phyloP scores from a whole-genome alignment of 176 grass and related monocot species.

The Lolium rigidum region DNA sequence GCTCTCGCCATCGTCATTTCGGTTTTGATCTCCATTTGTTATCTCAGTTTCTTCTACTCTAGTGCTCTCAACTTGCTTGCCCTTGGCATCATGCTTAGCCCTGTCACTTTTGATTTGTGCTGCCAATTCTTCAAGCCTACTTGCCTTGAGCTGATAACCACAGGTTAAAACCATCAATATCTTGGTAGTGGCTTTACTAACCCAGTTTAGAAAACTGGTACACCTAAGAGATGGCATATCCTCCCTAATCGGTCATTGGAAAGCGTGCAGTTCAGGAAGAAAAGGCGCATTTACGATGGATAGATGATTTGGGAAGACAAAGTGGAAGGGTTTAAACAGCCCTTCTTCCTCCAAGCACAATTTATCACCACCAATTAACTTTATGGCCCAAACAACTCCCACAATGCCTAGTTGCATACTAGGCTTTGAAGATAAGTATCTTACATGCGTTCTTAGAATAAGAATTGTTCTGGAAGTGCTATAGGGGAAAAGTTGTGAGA shows the following conservation, averaged over 20 bases:
- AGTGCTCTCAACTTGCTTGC: conserved; percentile 50
- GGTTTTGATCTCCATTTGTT: conserved; percentile 35
- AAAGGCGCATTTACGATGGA: background rate
- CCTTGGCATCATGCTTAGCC: conserved; percentile 61
- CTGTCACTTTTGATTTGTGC: conserved; percentile 71
- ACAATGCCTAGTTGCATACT: background rate
- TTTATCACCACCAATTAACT: background rate
- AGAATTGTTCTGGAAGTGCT: no score
- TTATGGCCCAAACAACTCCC: background rate
- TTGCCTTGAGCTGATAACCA: conserved; percentile 78
- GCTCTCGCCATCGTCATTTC: conserved; percentile 33
- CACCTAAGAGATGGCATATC: background rate
- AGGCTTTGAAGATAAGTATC: background rate
- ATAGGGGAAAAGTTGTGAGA: background rate
- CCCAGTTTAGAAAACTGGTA: background rate
- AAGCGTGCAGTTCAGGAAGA: background rate
- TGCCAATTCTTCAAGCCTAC: conserved; percentile 92
- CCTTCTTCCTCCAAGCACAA: background rate
- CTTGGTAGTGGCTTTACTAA: background rate
- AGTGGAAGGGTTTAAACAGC: background rate
- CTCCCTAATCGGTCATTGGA: background rate
- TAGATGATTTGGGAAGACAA: conserved; percentile 5
- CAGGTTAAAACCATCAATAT: conserved; percentile 23
- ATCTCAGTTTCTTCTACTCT: conserved; percentile 28
- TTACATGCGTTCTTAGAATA: background rate